A percentile compares a stretch with the other conserved stretches of the same genome.
Conservation (phyloP, 2,329 filamentous ascomycete species). For the Onygena corvina region DNA sequence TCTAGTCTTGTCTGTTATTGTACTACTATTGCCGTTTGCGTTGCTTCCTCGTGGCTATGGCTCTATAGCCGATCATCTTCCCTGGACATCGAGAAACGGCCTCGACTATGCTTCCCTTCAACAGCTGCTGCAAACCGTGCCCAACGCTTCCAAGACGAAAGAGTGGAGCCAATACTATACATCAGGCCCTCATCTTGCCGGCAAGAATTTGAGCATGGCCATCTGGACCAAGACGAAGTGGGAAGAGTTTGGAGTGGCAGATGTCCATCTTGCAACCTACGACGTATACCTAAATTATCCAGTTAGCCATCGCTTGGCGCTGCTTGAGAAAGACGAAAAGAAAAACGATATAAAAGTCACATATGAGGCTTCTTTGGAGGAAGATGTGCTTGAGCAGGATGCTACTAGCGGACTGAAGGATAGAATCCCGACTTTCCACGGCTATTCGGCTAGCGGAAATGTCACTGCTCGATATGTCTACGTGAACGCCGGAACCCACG, state of each 20-base stretch:
- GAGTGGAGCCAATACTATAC: conserved; percentile 74
- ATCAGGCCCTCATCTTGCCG: conserved; percentile 60
- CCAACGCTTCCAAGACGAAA: conserved; percentile 44
- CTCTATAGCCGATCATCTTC: conserved; percentile 30
- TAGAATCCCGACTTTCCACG: conserved; percentile 81
- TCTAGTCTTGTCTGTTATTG: conserved; percentile 28
- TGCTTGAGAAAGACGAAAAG: conserved; percentile 42
- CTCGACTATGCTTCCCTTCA: conserved; percentile 45
- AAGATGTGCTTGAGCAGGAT: conserved; percentile 76
- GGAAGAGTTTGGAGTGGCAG: conserved; percentile 55
- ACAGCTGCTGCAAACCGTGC: conserved; percentile 43
- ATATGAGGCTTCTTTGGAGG: conserved; percentile 70
- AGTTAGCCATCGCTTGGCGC: conserved; percentile 54
- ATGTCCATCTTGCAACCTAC: conserved; percentile 52
- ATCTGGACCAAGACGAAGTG: conserved; percentile 64
- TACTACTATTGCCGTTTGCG: conserved; percentile 33
- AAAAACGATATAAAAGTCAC: conserved; percentile 41
- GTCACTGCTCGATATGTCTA: conserved; percentile 79
- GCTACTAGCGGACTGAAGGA: conserved; percentile 59
- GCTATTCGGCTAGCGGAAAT: conserved; percentile 85
- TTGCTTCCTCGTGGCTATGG: conserved; percentile 30
- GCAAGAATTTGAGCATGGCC: conserved; percentile 65
- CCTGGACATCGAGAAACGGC: conserved; percentile 37
- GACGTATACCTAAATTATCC: conserved; percentile 72
- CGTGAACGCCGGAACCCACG: conserved; percentile 80